These are phyloP conservation scores for Pichia inconspicua DNA, from an alignment of 1,139 yeast genomes.

Conservation along the genomic window DNA sequence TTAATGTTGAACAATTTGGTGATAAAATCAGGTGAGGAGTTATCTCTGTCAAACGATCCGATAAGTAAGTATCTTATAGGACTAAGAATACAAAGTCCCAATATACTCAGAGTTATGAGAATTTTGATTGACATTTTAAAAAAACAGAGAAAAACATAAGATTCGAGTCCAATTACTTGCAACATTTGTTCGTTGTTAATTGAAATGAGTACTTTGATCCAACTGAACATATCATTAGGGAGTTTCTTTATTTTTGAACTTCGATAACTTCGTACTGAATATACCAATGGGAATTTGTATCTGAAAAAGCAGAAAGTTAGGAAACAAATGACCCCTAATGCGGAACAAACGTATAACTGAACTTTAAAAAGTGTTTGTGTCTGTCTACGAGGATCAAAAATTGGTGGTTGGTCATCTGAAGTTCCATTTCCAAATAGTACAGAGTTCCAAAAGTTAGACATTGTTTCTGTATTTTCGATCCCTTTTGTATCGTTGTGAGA, in stretches of 20 bases:
- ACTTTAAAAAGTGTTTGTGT: conserved; percentile 29
- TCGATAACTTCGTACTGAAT: conserved; percentile 26
- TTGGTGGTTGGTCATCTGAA: conserved; percentile 17
- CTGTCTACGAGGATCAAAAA: conserved; percentile 26
- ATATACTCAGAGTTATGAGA: conserved; percentile 46
- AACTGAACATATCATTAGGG: conserved; percentile 39
- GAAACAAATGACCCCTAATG: conserved; percentile 24
- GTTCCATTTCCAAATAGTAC: not conserved
- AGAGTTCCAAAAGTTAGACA: not conserved
- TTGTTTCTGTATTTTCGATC: not conserved
- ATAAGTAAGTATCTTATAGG: conserved; percentile 69
- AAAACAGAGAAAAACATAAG: conserved; percentile 66
- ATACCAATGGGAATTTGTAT: conserved; percentile 27
- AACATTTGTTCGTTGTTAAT: conserved; percentile 48
- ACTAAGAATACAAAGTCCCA: conserved; percentile 60
- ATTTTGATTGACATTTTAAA: conserved; percentile 70
- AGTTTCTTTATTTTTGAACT: conserved; percentile 25
- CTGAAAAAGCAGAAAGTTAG: conserved; percentile 25
- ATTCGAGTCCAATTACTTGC: conserved; percentile 60
- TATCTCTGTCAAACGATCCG: conserved; percentile 55
- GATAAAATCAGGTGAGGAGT: conserved; percentile 5
- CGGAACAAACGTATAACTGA: conserved; percentile 26
- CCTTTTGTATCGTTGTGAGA: not conserved
- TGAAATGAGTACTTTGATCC: conserved; percentile 45
- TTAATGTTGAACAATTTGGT: not conserved